Evolutionary conservation across 164 flowering plant genomes (phyloP), one percentile per base, ranked within the genome.

Genomic region (Chimonanthus praecox): DNA sequence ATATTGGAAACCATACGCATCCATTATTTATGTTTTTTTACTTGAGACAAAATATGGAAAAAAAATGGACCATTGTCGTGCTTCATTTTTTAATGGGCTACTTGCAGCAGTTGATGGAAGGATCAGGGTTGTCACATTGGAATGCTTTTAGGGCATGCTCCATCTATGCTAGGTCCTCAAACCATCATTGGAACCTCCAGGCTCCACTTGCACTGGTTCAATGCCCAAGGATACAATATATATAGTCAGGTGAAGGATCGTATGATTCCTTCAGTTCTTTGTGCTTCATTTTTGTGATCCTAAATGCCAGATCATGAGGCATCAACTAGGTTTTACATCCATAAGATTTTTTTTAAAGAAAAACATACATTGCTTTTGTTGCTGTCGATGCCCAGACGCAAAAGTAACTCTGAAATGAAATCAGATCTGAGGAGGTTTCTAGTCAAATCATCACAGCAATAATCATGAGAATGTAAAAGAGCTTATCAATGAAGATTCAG

Each of bases 321-420:
- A 61, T 16, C 7, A 58, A 67, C 20, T 0, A 43, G 33, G 20
- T 62, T 63, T 13, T 33, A 49, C 15, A 69, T 44, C 7, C 45
- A 51, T 50, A 18, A 45, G 68, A 72, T n/a, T 33, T 67, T 67
- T 33, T 33, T 33, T 33, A 33, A 0, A 72, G 73, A 68, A 47
- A 69, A 71, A 58, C 84, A 65, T 86, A 86, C 90, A 54, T 77
- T 76, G 49, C 77, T 71, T 49, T 79, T 79, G 51, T 76, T 73
- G 75, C 76, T 62, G 47, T 74, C 68, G 60, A 90, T 85, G 67
- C 84, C 76, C 63, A 91, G 80, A 74, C 91, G 88, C 58, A 75
- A 76, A 47, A 89, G 83, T 72, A 91, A 90, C 72, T 78, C 49
- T 67, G 86, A 76, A 72, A 86, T 83, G 76, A 89, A 60, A 80